Evolutionary conservation across 495 filamentous ascomycete genomes (phyloP).

Genomic region (Hypoxylon trugodes): DNA sequence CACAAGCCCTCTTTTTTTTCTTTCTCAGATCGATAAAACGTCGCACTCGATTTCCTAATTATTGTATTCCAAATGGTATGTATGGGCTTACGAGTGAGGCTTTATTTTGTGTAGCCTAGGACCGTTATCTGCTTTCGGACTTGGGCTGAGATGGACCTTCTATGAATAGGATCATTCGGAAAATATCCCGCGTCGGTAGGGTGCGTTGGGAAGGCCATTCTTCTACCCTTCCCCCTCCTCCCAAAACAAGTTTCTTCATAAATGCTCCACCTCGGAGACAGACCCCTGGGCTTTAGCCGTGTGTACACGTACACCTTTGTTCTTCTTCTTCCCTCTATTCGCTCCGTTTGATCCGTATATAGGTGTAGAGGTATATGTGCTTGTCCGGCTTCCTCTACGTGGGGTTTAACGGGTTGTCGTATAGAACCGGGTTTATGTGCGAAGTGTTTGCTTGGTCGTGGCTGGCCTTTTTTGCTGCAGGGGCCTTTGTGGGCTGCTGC

Average conservation of each 20-base stretch:
- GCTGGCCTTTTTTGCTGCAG: too few relatives aligned
- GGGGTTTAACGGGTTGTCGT: too few relatives aligned
- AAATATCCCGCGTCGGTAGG: slow-evolving; percentile 1
- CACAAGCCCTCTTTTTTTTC: not conserved
- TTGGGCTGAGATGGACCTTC: not conserved
- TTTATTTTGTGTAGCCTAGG: too few relatives aligned
- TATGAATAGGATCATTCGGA: slow-evolving; percentile 23
- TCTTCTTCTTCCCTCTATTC: not conserved
- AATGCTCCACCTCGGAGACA: slow-evolving; percentile 8
- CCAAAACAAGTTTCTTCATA: not conserved
- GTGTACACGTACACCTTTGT: slow-evolving; percentile 5
- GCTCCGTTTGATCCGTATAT: not conserved
- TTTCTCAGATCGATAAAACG: too few relatives aligned
- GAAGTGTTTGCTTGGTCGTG: too few relatives aligned
- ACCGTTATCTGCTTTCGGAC: too few relatives aligned
- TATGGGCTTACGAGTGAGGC: too few relatives aligned
- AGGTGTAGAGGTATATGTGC: not conserved
- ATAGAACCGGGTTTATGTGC: too few relatives aligned
- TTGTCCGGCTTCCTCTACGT: too few relatives aligned
- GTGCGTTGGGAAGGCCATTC: not conserved
- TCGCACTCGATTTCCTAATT: not conserved
- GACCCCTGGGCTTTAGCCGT: not conserved
- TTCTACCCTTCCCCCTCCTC: too few relatives aligned
- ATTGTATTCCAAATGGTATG: not conserved
- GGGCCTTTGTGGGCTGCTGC: too few relatives aligned